These are phyloP conservation scores for Microstroma glucosiphilum DNA, from an alignment of 1,284 basidiomycete genomes.

Conservation along the genomic window DNA sequence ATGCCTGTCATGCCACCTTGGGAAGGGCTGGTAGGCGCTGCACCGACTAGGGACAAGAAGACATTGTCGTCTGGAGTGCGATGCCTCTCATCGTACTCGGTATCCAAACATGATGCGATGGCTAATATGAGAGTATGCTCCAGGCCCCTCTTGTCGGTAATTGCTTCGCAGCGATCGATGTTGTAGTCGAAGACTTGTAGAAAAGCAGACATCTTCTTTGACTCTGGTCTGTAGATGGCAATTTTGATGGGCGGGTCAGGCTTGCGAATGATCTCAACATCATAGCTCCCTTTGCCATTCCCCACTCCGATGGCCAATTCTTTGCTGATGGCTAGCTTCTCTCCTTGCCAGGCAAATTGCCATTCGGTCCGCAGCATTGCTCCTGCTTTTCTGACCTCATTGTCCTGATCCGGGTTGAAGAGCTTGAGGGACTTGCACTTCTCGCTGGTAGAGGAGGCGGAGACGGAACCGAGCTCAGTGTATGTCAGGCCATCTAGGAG, in stretches of 20 bases:
- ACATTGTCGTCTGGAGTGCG: slow-evolving; percentile 18
- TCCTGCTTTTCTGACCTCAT: slow-evolving; percentile 64
- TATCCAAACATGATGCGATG: slow-evolving; percentile 66
- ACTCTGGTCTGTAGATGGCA: slow-evolving; percentile 68
- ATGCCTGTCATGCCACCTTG: neutral
- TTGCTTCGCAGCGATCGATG: slow-evolving; percentile 66
- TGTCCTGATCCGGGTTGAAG: slow-evolving; percentile 64
- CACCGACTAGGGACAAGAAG: slow-evolving; percentile 14
- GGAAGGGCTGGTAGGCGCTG: neutral
- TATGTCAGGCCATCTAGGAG: slow-evolving; percentile 29
- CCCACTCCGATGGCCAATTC: too few species aligned
- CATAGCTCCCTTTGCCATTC: slow-evolving; percentile 14
- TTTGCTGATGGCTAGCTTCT: slow-evolving; percentile 12
- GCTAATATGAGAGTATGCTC: slow-evolving; percentile 62
- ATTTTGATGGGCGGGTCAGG: slow-evolving; percentile 76
- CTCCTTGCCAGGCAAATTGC: slow-evolving; percentile 68
- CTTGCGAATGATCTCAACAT: slow-evolving; percentile 65
- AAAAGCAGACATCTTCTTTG: slow-evolving; percentile 61
- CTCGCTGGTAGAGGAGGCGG: slow-evolving; percentile 26
- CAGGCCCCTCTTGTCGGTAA: slow-evolving; percentile 62
- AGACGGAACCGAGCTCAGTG: slow-evolving; percentile 21
- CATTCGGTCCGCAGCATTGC: slow-evolving; percentile 69
- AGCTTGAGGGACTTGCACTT: slow-evolving; percentile 69
- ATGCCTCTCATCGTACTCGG: slow-evolving; percentile 56
- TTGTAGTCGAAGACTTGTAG: slow-evolving; percentile 83